Evolutionary conservation across 2,329 filamentous ascomycete species (phyloP).

Genomic region (Cordyceps javanica): DNA sequence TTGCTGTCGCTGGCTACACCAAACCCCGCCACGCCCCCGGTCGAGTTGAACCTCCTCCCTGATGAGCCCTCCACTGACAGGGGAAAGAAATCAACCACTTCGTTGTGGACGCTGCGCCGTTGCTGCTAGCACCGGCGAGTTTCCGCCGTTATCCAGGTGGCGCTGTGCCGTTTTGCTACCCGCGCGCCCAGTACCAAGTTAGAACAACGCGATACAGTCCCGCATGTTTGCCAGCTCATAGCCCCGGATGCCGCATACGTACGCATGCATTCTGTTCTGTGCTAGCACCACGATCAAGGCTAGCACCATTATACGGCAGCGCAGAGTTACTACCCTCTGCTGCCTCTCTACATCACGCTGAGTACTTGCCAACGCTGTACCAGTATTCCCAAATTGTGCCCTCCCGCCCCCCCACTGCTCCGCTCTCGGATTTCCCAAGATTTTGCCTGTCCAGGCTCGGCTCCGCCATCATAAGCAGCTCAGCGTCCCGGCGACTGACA

Average conservation of each 20-base stretch:
- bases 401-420: background rate
- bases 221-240: conserved; percentile 5
- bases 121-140: background rate
- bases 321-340: background rate
- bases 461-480: background rate
- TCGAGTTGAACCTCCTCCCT: background rate
- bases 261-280: background rate
- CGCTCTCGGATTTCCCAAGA: background rate
- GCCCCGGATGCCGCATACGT: background rate
- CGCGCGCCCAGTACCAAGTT: background rate
- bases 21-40: background rate
- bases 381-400: background rate
- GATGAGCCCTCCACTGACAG: background rate
- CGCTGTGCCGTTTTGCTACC: background rate
- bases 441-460: background rate
- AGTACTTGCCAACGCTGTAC: background rate
- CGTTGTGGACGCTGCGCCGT: background rate
- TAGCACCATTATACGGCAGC: background rate
- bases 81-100: background rate
- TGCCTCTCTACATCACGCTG: no score
- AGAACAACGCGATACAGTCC: conserved; percentile 2
- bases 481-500: background rate
- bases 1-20: background rate
- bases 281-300: background rate
- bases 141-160: background rate